Evolutionary conservation across 169 alveolate species (phyloP).

Genomic region (Cryptosporidium baileyi): DNA sequence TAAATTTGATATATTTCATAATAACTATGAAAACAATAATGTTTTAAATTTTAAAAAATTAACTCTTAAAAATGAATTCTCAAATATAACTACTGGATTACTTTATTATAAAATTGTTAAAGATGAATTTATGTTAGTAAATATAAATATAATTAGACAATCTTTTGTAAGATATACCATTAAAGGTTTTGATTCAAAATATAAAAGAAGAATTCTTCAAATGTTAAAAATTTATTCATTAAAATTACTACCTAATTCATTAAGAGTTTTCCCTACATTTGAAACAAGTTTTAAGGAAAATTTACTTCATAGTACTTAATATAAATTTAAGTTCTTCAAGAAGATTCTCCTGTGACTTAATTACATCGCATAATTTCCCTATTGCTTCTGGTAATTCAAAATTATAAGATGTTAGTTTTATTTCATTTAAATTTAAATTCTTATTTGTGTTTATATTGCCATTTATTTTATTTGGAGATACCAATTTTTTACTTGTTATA

Average conservation of each 20-base stretch:
- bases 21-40: too few relatives aligned
- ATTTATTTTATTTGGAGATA: too few relatives aligned
- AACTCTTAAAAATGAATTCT: background rate
- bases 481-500: too few relatives aligned
- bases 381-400: constrained; percentile 8
- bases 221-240: constrained; percentile 36
- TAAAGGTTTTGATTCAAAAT: constrained; percentile 34
- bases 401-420: background rate
- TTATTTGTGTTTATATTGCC: too few relatives aligned
- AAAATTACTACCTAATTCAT: constrained; percentile 31
- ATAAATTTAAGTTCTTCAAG: constrained; percentile 17
- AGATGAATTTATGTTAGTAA: background rate
- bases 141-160: constrained; percentile 32
- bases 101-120: constrained; percentile 21
- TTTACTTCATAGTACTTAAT: constrained; percentile 8
- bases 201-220: constrained; percentile 34
- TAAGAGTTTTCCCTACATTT: background rate
- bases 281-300: background rate
- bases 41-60: too few relatives aligned
- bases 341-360: constrained; percentile 34
- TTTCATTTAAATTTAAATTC: too few relatives aligned
- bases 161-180: constrained; percentile 30
- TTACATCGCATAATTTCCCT: constrained; percentile 23
- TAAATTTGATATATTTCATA: background rate
- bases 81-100: constrained; percentile 11